A percentile compares a stretch with the other conserved stretches of the same genome.
Evolutionary conservation across 2,329 filamentous ascomycete species (phyloP).

Genomic region (Neonectria ditissima): DNA sequence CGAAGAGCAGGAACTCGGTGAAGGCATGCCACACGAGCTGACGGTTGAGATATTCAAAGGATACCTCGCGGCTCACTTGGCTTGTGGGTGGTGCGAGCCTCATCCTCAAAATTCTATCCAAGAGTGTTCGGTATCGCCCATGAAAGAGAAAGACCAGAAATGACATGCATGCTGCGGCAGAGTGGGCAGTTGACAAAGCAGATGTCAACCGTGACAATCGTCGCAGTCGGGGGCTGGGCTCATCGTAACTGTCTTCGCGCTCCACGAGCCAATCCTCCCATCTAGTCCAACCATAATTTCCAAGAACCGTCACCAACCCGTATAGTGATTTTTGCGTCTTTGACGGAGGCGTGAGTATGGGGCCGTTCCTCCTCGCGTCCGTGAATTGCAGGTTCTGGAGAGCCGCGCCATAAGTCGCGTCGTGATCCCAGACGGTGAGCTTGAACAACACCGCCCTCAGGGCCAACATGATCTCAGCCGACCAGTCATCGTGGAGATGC

Average conservation of each 20-base stretch:
- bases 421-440: slow-evolving; percentile 94
- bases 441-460: slow-evolving; percentile 90
- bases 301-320: slow-evolving; percentile 86
- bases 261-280: slow-evolving; percentile 90
- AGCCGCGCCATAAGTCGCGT: slow-evolving; percentile 92
- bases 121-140: slow-evolving; percentile 88
- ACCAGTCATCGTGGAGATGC: slow-evolving; percentile 86
- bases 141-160: slow-evolving; percentile 94
- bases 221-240: slow-evolving; percentile 63
- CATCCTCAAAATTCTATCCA: slow-evolving; percentile 86
- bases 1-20: slow-evolving; percentile 96
- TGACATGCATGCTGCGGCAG: slow-evolving; percentile 82
- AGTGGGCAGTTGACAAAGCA: slow-evolving; percentile 78
- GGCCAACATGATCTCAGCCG: slow-evolving; percentile 82
- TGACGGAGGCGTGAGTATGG: slow-evolving; percentile 77
- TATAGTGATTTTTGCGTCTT: slow-evolving; percentile 86
- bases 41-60: slow-evolving; percentile 96
- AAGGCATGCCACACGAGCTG: slow-evolving; percentile 99
- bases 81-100: slow-evolving; percentile 86
- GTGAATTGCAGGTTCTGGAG: slow-evolving; percentile 92
- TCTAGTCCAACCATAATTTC: slow-evolving; percentile 89
- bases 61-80: slow-evolving; percentile 90
- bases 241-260: slow-evolving; percentile 79
- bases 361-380: slow-evolving; percentile 77
- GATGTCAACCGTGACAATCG: slow-evolving; percentile 77